Evolutionary conservation across 495 filamentous ascomycete genomes (phyloP), one percentile per base, ranked within the genome.

Genomic region (Aspergillus ostianus): DNA sequence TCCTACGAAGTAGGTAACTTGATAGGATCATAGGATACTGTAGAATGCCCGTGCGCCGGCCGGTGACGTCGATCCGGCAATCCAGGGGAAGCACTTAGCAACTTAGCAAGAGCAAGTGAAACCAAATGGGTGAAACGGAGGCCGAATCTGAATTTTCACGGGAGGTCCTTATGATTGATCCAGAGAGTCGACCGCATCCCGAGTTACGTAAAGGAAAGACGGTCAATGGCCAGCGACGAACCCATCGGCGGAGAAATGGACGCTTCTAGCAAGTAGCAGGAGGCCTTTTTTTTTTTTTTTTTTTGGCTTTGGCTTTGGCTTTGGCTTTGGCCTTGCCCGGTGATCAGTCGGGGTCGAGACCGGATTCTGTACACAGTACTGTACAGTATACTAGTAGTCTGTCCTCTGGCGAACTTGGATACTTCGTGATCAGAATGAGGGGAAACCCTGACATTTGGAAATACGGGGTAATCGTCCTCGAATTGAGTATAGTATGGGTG

Each of bases 141-240:
- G 30, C 30, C 30, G 30, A 32, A 32, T 32, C 10, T 32, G 30
- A 32, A 32, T 32, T 32, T 32, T 32, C 30, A 32, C 30, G 8
- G 7, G 3, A 1, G 1, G 30, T 32, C 30, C 3, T 3, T 32
- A 3, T 32, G 6, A 32, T 7, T 12, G 30, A 32, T 7, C 30
- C 30, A 36, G 18, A 2, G 13, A 20, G 5, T 41, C 18, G 36
- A 47, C 19, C 49, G 51, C 59, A 59, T 56, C 55, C 53, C 47
- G 55, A 52, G 65, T 68, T 68, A 68, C 65, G 65, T 68, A 68
- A 68, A 68, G 60, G 48, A 65, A 66, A 68, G 53, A 53, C 48
- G 53, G 52, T 64, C 57, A 65, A 63, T 68, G 65, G 62, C 65
- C 46, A 56, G 55, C 45, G n/a, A 21, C 5, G 36, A 41, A 32